Base-by-base conservation (phyloP, 768 basidiomycete species). In the Amanita rimosa region DNA sequence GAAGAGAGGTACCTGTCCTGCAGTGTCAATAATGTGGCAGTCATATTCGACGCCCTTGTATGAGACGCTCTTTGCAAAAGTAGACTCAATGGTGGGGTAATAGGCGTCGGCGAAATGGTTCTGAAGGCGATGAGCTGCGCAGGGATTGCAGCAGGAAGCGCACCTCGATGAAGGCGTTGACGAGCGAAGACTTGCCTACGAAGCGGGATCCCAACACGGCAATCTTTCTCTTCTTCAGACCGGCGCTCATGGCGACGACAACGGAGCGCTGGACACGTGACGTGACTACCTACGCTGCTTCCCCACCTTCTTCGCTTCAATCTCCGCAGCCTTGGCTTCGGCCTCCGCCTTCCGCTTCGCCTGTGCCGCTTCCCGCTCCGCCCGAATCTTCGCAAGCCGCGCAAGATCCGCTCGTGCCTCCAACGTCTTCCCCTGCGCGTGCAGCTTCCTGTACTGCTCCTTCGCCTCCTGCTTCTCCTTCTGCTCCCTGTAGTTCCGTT, bases 11-110 rank as follows among this genome's bases (percentile, higher is more conserved):
- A 90, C 93, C 80, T 97, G 95, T 24, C 95, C 95, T 44, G 95
- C 95, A 54, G 92, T 95, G 64, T 98, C 95, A 58, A 97, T 90
- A 69, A 98, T 94, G 67, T 95, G 92, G 67, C 93, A 94, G 52
- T 92, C 85, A 60, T 93, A 98, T 59, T 94, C 90, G 27, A 83
- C 74, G 44, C 93, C 94, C 49, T 88, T 89, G 70, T 87, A 85
- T 50, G 75, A 77, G 59, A 98, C 81, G 52, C 74, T 82, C 74
- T 95, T 96, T 45, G 81, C 74, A 64, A 83, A 86, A 10, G 85
- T 90, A 56, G 75, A 80, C 66, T 97, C 94, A 60, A 95, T 95
- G 44, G 93, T 97, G 34, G 95, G 95, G 68, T 91, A 93, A 71
- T 97, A 97, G 6, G 83, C 74, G 52, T 95, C 93, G 63, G 85